A percentile compares a stretch with the other conserved stretches of the same genome.
phyloP scores from a whole-genome alignment of 495 filamentous ascomycete genomes.

The Amniculicola lignicola region DNA sequence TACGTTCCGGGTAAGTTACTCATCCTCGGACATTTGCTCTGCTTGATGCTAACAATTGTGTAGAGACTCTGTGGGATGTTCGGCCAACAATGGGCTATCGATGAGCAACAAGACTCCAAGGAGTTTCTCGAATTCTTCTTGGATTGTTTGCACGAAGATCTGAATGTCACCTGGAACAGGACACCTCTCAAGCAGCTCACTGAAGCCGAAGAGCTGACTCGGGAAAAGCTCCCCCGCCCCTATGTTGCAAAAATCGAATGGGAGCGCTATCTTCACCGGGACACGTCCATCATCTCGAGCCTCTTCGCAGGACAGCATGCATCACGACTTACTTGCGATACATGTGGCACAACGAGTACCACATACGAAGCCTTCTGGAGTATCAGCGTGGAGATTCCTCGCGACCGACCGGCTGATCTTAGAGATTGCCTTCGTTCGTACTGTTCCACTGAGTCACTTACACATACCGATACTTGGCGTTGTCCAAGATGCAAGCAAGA shows the following conservation, averaged over 20 bases:
- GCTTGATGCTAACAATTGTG: conserved; percentile 7
- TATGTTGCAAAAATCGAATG: conserved; percentile 64
- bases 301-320: conserved; percentile 71
- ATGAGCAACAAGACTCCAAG: conserved; percentile 72
- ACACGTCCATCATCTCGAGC: conserved; percentile 63
- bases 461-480: conserved; percentile 67
- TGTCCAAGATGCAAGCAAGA: conserved; percentile 67
- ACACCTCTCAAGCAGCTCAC: conserved; percentile 59
- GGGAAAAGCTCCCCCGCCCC: conserved; percentile 60
- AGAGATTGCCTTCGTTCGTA: conserved; percentile 66
- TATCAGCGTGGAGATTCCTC: conserved; percentile 65
- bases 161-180: conserved; percentile 64
- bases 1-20: conserved; percentile 60
- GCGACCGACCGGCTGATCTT: conserved; percentile 51
- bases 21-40: conserved; percentile 27
- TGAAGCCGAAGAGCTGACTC: conserved; percentile 57
- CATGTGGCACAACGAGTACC: conserved; percentile 63
- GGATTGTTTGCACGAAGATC: conserved; percentile 70
- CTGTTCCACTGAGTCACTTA: conserved; percentile 64
- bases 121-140: conserved; percentile 74
- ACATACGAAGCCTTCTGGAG: conserved; percentile 71
- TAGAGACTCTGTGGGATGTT: conserved; percentile 56
- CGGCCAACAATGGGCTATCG: conserved; percentile 58
- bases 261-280: conserved; percentile 65
- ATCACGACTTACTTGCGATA: conserved; percentile 60